Percentiles rank a stretch among this genome's conserved stretches.
These are phyloP conservation scores for Diaporthe sp. DNA, from an alignment of 2,329 filamentous ascomycete species.

Conservation along the genomic window DNA sequence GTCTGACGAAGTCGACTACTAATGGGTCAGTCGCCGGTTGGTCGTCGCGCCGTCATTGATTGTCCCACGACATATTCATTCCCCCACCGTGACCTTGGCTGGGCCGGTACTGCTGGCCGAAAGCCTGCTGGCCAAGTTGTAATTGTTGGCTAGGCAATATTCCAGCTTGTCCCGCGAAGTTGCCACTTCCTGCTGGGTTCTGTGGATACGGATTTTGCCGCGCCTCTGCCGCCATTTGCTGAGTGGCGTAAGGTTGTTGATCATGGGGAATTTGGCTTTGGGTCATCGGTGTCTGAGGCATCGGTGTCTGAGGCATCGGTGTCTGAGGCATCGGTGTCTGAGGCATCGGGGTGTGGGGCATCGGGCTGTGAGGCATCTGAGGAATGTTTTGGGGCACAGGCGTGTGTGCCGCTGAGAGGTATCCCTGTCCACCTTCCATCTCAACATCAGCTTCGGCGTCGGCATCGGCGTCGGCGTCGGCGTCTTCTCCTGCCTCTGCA, in stretches of 20 bases:
- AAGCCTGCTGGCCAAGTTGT: conserved; percentile 37
- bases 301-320: background rate
- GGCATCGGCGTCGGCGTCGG: conserved; percentile 32
- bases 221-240: conserved; percentile 29
- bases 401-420: conserved; percentile 31
- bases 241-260: conserved; percentile 27
- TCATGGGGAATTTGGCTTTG: conserved; percentile 22
- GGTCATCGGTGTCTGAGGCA: background rate
- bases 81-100: conserved; percentile 34
- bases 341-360: background rate
- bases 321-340: background rate
- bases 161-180: conserved; percentile 19
- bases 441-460: conserved; percentile 40
- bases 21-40: conserved; percentile 34
- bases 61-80: conserved; percentile 38
- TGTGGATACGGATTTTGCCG: conserved; percentile 35
- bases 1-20: conserved; percentile 24
- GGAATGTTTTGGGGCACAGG: conserved; percentile 19
- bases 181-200: conserved; percentile 7
- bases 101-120: conserved; percentile 38
- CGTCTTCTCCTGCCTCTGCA: conserved; percentile 30
- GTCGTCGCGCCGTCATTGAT: conserved; percentile 38
- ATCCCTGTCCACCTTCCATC: conserved; percentile 34
- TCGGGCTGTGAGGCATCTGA: conserved; percentile 31
- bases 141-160: conserved; percentile 40